phyloP scores from a whole-genome alignment of 768 basidiomycete species.

The Cystofilobasidium bisporidii region DNA sequence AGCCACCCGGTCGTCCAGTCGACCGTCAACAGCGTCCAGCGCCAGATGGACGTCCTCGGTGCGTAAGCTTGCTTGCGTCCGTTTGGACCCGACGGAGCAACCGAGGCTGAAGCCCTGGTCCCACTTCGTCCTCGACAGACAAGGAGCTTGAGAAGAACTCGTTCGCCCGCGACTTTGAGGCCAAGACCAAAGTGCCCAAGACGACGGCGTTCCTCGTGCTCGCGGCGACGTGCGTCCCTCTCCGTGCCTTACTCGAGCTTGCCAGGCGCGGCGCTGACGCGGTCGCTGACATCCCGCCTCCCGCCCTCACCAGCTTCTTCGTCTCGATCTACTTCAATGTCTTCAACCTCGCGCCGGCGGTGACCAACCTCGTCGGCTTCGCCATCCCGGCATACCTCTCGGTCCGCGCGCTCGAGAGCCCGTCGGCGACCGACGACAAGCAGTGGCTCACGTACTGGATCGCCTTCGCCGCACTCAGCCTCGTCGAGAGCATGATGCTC shows the following conservation, averaged over 20 bases:
- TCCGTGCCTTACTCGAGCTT: conserved; percentile 36
- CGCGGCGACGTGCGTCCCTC: conserved; percentile 53
- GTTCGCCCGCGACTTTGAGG: conserved; percentile 52
- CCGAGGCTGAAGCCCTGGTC: neutral
- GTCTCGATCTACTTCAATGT: conserved; percentile 42
- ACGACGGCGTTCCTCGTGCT: conserved; percentile 73
- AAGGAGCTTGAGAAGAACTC: conserved; percentile 67
- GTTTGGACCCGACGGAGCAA: no score
- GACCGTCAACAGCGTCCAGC: conserved; percentile 67
- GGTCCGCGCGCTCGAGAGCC: conserved; percentile 82
- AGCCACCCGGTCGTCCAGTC: conserved; percentile 78
- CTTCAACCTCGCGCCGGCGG: conserved; percentile 69
- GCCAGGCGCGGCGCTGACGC: neutral
- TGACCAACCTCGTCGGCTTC: conserved; percentile 93
- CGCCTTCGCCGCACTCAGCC: neutral
- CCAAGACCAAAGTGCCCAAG: conserved; percentile 87
- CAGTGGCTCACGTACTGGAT: conserved; percentile 28
- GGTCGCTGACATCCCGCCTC: neutral
- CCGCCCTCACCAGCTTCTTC: conserved; percentile 19
- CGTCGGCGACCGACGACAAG: conserved; percentile 46
- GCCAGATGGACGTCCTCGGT: conserved; percentile 50
- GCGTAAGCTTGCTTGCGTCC: no score
- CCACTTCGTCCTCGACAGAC: conserved; percentile 38
- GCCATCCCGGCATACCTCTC: conserved; percentile 89
- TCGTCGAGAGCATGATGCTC: conserved; percentile 44